These are phyloP conservation scores for Vaccinium darrowii DNA, from an alignment of 148 eudicot genomes.

Conservation along the genomic window DNA sequence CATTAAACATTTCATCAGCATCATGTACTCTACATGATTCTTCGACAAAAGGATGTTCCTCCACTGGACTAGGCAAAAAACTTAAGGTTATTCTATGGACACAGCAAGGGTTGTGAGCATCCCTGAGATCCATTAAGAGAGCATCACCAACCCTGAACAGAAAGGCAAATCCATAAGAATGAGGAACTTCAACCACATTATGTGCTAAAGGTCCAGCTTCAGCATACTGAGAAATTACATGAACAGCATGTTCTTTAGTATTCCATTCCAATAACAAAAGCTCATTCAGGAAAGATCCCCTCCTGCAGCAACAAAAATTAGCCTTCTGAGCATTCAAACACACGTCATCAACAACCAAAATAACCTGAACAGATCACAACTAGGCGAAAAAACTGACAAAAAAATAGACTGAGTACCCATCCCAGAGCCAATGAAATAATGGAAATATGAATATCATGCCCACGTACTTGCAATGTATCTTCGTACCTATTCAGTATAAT, in stretches of 20 bases:
- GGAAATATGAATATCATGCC: not conserved
- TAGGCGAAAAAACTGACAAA: not conserved
- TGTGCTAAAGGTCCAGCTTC: constrained; percentile 81
- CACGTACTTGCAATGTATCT: constrained; percentile 10
- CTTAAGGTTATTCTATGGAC: constrained; percentile 57
- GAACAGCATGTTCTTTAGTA: constrained; percentile 47
- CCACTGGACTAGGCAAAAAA: constrained; percentile 42
- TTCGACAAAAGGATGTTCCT: constrained; percentile 58
- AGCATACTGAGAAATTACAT: constrained; percentile 63
- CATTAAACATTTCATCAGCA: constrained; percentile 70
- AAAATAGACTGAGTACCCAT: not conserved
- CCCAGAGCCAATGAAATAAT: not conserved
- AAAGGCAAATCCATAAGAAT: constrained; percentile 74
- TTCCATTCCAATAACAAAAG: constrained; percentile 83
- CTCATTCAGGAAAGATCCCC: constrained; percentile 65
- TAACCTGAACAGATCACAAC: constrained; percentile 7
- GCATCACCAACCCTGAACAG: constrained; percentile 84
- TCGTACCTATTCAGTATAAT: constrained; percentile 78
- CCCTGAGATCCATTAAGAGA: constrained; percentile 81
- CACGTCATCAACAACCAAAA: constrained; percentile 5
- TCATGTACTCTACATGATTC: constrained; percentile 62
- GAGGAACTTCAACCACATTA: constrained; percentile 74
- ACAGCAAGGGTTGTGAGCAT: constrained; percentile 66
- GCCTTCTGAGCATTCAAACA: constrained; percentile 18
- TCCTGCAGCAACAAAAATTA: constrained; percentile 48